Conservation (phyloP, 345 rosid species). For the Odontarrhena argentea region DNA sequence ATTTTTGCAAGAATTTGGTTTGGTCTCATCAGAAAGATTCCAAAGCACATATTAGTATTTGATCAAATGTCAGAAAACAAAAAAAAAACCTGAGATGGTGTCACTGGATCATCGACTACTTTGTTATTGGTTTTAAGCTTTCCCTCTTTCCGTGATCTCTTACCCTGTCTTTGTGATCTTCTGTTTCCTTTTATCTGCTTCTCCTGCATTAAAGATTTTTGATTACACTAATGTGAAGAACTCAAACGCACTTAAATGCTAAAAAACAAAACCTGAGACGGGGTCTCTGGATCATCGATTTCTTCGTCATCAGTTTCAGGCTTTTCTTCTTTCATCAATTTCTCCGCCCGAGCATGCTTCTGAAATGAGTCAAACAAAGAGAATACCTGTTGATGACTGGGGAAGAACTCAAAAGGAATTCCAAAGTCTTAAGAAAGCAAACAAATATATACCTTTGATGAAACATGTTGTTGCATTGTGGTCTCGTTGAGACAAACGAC, state of each 20-base stretch:
- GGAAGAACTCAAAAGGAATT: neutral
- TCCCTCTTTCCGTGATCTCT: conserved; percentile 12
- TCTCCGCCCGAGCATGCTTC: conserved; percentile 35
- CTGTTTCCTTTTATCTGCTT: conserved; percentile 34
- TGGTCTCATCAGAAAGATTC: conserved; percentile 11
- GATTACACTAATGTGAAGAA: conserved; percentile 19
- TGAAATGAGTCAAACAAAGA: conserved; percentile 21
- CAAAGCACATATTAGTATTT: neutral
- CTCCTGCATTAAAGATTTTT: conserved; percentile 21
- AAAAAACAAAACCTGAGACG: conserved; percentile 31
- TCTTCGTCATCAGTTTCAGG: neutral
- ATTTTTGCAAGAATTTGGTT: conserved; percentile 6
- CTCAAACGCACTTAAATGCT: neutral
- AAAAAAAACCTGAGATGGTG: conserved; percentile 26
- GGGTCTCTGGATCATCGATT: neutral
- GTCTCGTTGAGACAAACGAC: conserved; percentile 71
- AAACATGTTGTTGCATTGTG: conserved; percentile 66
- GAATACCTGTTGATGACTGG: neutral
- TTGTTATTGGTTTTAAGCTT: neutral
- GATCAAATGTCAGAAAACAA: neutral
- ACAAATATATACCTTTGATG: conserved; percentile 63
- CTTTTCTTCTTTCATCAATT: conserved; percentile 15
- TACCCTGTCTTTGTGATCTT: conserved; percentile 29
- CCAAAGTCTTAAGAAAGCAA: neutral
- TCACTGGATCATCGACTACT: neutral